These are phyloP conservation scores for Ganoderma sinense DNA, from an alignment of 1,284 basidiomycete genomes.

Conservation along the genomic window DNA sequence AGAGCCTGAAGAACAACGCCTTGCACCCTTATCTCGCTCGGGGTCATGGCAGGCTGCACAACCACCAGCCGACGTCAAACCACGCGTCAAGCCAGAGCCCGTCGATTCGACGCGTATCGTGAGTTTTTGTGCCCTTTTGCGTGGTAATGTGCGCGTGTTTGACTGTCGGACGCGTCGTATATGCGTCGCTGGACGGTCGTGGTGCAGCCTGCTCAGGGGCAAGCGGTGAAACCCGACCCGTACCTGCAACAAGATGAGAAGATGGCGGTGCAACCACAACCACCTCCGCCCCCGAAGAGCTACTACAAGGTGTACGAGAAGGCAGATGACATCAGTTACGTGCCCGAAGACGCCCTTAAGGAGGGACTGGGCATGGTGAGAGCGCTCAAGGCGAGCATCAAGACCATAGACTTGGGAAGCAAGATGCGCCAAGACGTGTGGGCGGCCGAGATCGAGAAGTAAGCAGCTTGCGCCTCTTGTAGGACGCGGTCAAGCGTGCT, in stretches of 20 bases:
- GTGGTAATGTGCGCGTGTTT: constrained; percentile 12
- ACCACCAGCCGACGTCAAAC: constrained; percentile 16
- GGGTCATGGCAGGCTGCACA: constrained; percentile 27
- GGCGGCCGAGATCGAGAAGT: constrained; percentile 62
- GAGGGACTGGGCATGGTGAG: constrained; percentile 63
- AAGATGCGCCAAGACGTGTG: constrained; percentile 66
- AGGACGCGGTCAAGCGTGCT: neutral
- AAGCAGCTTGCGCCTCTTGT: constrained; percentile 21
- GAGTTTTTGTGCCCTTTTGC: constrained; percentile 22
- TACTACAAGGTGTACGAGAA: constrained; percentile 35
- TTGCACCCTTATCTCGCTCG: constrained; percentile 37
- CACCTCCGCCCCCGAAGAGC: constrained; percentile 4
- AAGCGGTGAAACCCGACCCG: constrained; percentile 4
- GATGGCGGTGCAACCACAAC: constrained; percentile 9
- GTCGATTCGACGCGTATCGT: constrained; percentile 42
- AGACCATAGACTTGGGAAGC: constrained; percentile 57
- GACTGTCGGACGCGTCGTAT: constrained; percentile 23
- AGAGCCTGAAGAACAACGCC: constrained; percentile 47
- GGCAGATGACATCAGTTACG: constrained; percentile 54
- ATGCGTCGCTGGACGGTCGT: neutral
- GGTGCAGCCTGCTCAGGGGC: constrained; percentile 11
- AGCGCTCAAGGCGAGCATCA: constrained; percentile 50
- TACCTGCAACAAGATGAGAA: constrained; percentile 2
- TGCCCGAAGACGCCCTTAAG: constrained; percentile 56
- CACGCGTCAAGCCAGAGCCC: constrained; percentile 41